phyloP scores from a whole-genome alignment of 1,284 basidiomycete genomes.

The Malassezia japonica region DNA sequence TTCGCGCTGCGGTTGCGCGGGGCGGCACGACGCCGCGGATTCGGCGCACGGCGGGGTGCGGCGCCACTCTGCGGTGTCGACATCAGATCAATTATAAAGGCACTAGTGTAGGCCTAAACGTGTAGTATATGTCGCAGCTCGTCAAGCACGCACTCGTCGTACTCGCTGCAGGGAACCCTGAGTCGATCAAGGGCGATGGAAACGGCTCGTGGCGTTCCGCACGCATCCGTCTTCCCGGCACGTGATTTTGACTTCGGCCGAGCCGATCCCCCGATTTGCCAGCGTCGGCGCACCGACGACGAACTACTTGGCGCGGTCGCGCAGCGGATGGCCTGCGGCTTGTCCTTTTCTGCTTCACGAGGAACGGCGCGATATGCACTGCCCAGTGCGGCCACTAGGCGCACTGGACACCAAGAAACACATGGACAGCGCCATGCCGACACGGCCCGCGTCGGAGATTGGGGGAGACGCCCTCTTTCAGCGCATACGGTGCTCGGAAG shows the following conservation, averaged over 20 bases:
- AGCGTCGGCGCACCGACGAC: too few species aligned
- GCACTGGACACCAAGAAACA: not conserved
- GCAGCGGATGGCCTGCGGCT: too few species aligned
- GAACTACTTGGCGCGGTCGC: too few species aligned
- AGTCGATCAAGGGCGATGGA: not conserved
- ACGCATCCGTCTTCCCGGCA: not conserved
- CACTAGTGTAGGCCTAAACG: not conserved
- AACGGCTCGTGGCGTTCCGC: not conserved
- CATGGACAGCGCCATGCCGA: not conserved
- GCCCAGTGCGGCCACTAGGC: not conserved
- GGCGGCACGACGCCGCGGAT: slow-evolving; percentile 12
- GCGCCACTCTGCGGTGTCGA: slow-evolving; percentile 16
- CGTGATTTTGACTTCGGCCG: slow-evolving; percentile 4
- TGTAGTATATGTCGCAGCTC: not conserved
- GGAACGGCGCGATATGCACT: not conserved
- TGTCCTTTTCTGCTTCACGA: too few species aligned
- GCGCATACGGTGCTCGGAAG: not conserved
- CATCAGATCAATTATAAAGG: slow-evolving; percentile 8
- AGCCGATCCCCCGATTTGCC: too few species aligned
- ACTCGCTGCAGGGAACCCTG: not conserved
- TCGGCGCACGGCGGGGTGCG: slow-evolving; percentile 10
- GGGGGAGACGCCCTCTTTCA: not conserved
- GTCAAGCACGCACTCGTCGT: slow-evolving; percentile 3
- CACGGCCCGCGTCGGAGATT: not conserved
- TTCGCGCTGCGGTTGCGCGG: slow-evolving; percentile 6